These are phyloP conservation scores for Erigeron canadensis DNA, from an alignment of 129 eudicot genomes.

Conservation along the genomic window DNA sequence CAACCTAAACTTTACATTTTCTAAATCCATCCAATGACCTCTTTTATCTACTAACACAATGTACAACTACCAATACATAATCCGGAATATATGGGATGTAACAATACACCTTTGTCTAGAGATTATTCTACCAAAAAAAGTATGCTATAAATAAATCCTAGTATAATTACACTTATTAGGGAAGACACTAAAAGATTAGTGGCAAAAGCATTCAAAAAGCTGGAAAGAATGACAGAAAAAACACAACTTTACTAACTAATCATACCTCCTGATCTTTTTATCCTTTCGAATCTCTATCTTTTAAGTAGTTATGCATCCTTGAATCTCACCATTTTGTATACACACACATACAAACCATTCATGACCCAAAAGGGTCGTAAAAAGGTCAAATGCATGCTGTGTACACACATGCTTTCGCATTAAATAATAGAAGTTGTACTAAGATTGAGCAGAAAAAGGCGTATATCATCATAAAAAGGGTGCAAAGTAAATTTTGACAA, in stretches of 20 bases:
- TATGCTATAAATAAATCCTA: no score
- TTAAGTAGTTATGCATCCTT: not conserved
- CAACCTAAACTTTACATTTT: conserved; percentile 26
- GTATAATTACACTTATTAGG: no score
- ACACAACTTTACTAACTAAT: conserved; percentile 12
- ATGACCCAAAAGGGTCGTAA: conserved; percentile 2
- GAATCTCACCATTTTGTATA: conserved; percentile 23
- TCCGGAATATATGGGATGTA: no score
- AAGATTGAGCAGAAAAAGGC: conserved; percentile 7
- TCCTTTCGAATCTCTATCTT: conserved; percentile 22
- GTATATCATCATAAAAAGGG: conserved; percentile 5
- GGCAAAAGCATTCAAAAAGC: not conserved
- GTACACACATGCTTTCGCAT: conserved; percentile 23
- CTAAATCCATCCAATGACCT: conserved; percentile 8
- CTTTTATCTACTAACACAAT: conserved; percentile 7
- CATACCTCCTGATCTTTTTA: conserved; percentile 20
- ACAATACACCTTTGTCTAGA: no score
- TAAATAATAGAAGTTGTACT: conserved; percentile 18
- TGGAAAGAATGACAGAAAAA: conserved; percentile 9
- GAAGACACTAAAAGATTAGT: no score
- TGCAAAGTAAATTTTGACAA: conserved; percentile 22
- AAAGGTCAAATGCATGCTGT: conserved; percentile 13
- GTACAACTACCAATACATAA: no score
- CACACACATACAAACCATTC: conserved; percentile 8
- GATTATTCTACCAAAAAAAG: no score